Base-by-base conservation (phyloP, 2,329 filamentous ascomycete species). In the Aciculosporium take region DNA sequence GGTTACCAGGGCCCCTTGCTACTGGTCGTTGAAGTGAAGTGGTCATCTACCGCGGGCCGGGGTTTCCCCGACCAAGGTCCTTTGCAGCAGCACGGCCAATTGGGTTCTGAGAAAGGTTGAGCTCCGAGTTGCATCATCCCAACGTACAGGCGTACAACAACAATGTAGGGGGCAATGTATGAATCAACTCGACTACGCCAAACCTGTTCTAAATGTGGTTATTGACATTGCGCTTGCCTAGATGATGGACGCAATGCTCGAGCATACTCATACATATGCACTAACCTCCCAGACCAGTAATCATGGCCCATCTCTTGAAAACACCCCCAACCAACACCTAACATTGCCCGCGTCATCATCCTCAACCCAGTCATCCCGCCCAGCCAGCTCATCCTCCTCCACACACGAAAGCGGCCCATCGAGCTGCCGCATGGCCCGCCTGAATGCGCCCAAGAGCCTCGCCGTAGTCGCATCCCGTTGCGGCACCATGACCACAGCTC, bases 401-500 rank as follows among this genome's bases (percentile, higher is more conserved):
- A 81, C 49, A 55, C 65, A 58, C 70, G 63, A 27, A 63, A 76
- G 51, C 4, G 64, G 59, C 28, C 48, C 53, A 10, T 57, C 72
- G 13, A 74, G 61, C 2, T 61, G 58, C 7, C 56, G 53, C 76
- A 95, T 79, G 20, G 69, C 65, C 7, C 66, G 56, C 32, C 71
- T 71, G 49, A 95, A 79, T 10, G 74, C 67, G 5, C 67, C 59
- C 9, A 81, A 68, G 45, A 94, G 76, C 7, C 60, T 60, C 30
- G 70, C 63, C 1, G 76, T 76, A 46, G 79, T 82, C 7, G 71
- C 69, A 46, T 88, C 82, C 29, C 91, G 71, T 41, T 86, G 67
- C 0, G 89, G 89, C 33, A 93, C 76, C 64, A 94, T 89, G 34
- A 91, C 65, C 9, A 95, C 68, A 1, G 81, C 81, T 28, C 82